A percentile compares a stretch with the other conserved stretches of the same genome.
phyloP scores from a whole-genome alignment of 2,329 filamentous ascomycete species.

The Coniella lustricola region DNA sequence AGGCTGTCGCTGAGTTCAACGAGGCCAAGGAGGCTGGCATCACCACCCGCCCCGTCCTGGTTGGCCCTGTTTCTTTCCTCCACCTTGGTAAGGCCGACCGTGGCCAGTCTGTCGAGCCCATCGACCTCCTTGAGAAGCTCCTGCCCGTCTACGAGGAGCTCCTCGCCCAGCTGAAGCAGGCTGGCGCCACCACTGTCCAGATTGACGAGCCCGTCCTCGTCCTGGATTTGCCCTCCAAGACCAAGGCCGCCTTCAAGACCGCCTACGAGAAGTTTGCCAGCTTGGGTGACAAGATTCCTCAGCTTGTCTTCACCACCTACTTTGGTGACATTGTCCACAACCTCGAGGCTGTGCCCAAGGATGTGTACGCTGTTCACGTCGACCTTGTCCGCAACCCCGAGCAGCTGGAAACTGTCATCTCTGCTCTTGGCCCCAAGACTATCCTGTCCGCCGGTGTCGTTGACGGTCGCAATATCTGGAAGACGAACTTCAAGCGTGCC shows the following conservation, averaged over 20 bases:
- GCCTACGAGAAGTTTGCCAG: slow-evolving; percentile 82
- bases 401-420: slow-evolving; percentile 82
- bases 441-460: slow-evolving; percentile 93
- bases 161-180: slow-evolving; percentile 85
- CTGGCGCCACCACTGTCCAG: slow-evolving; percentile 93
- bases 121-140: slow-evolving; percentile 87
- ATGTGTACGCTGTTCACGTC: slow-evolving; percentile 80
- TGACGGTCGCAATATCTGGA: slow-evolving; percentile 99
- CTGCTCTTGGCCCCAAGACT: slow-evolving; percentile 80
- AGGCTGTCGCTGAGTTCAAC: slow-evolving; percentile 88
- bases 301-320: slow-evolving; percentile 90
- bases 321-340: slow-evolving; percentile 99
- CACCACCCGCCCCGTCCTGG: slow-evolving; percentile 82
- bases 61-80: slow-evolving; percentile 96
- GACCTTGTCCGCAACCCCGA: slow-evolving; percentile 98
- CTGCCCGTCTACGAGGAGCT: slow-evolving; percentile 93
- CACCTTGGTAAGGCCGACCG: slow-evolving; percentile 97
- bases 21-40: slow-evolving; percentile 98
- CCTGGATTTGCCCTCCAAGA: slow-evolving; percentile 82
- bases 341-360: slow-evolving; percentile 77
- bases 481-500: slow-evolving; percentile 96
- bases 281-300: slow-evolving; percentile 74
- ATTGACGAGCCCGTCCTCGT: slow-evolving; percentile 98
- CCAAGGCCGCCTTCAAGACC: slow-evolving; percentile 97
- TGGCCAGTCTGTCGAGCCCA: slow-evolving; percentile 85